A percentile compares a stretch with the other conserved stretches of the same genome.
Evolutionary conservation across 1,139 yeast species (phyloP).

Genomic region (Lodderomyces metapsilosis): DNA sequence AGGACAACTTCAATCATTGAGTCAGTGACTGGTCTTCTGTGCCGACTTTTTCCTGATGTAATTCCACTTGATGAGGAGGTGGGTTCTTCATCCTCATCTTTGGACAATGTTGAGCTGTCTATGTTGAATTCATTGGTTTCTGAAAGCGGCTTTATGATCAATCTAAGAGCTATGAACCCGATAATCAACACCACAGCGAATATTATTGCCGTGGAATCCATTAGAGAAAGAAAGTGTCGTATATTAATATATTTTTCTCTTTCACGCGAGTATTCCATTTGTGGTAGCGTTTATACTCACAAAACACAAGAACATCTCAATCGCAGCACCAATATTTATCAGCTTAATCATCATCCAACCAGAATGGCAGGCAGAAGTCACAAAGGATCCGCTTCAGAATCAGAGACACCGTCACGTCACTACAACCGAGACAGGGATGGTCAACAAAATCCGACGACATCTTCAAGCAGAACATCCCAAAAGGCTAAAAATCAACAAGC

Average conservation of each 20-base stretch:
- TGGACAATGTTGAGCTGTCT: conserved; percentile 8
- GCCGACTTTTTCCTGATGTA: conserved; percentile 9
- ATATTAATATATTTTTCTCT: too few species aligned
- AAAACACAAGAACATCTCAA: too few species aligned
- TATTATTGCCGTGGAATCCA: conserved; percentile 56
- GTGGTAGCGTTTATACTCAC: too few species aligned
- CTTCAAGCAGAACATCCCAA: conserved; percentile 37
- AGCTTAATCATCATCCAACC: too few species aligned
- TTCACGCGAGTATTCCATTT: too few species aligned
- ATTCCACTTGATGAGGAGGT: conserved; percentile 6
- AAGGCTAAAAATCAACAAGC: conserved; percentile 56
- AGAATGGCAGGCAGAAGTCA: conserved; percentile 10
- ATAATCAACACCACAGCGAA: conserved; percentile 49
- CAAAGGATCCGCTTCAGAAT: conserved; percentile 45
- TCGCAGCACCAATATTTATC: too few species aligned
- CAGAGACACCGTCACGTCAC: conserved; percentile 23
- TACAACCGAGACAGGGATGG: conserved; percentile 3
- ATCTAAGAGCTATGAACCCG: conserved; percentile 57
- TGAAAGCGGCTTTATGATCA: conserved; percentile 59
- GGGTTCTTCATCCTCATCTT: conserved; percentile 4
- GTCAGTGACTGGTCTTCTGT: conserved; percentile 62
- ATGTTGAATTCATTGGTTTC: conserved; percentile 28
- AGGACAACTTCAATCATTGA: conserved; percentile 87
- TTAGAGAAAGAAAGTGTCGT: conserved; percentile 18
- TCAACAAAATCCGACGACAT: not conserved